These are phyloP conservation scores for Triangularia verruculosa DNA, from an alignment of 2,329 filamentous ascomycete species.

Conservation along the genomic window DNA sequence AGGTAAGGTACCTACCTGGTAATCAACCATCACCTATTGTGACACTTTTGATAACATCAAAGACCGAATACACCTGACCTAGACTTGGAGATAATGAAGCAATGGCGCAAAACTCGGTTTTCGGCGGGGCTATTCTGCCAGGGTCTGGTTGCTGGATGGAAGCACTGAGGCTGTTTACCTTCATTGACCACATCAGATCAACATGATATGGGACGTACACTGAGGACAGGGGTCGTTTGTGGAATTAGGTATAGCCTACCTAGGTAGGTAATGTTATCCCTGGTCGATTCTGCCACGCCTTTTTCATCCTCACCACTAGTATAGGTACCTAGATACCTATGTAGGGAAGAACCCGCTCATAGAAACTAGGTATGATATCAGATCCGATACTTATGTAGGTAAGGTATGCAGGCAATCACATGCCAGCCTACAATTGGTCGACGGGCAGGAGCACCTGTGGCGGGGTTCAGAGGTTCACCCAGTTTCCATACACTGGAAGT, in stretches of 20 bases:
- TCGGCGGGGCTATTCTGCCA: constrained; percentile 20
- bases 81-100: constrained; percentile 7
- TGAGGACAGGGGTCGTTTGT: too few species aligned
- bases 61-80: constrained; percentile 24
- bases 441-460: background rate
- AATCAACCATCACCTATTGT: constrained; percentile 32
- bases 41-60: constrained; percentile 29
- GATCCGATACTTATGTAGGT: background rate
- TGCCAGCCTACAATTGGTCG: background rate
- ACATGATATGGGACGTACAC: constrained; percentile 10
- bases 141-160: constrained; percentile 25
- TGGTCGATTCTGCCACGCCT: too few species aligned
- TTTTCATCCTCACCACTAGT: too few species aligned
- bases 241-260: too few species aligned
- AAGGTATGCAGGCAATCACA: background rate
- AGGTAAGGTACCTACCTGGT: constrained; percentile 18
- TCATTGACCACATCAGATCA: constrained; percentile 24
- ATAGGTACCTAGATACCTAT: too few species aligned
- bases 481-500: background rate
- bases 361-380: too few species aligned
- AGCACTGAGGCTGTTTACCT: constrained; percentile 25
- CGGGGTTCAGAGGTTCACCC: background rate
- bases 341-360: too few species aligned
- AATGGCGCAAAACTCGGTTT: constrained; percentile 25
- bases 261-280: too few species aligned